Evolutionary conservation across 2,329 filamentous ascomycete species (phyloP).

Genomic region (Apiospora sp.): DNA sequence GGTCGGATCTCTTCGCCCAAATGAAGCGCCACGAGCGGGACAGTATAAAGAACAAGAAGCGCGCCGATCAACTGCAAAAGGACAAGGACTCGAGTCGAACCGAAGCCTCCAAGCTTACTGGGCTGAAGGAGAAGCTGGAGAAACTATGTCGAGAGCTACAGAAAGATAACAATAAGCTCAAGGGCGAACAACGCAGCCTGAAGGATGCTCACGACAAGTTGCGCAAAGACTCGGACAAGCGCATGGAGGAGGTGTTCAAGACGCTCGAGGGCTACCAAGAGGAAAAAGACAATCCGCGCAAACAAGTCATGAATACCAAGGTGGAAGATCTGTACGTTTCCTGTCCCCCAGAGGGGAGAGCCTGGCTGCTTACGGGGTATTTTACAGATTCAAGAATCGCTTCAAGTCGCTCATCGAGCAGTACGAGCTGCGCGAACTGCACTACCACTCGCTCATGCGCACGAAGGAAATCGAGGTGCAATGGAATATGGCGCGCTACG

Average conservation of each 20-base stretch:
- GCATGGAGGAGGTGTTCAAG: conserved; percentile 79
- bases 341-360: neutral
- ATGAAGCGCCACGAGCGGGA: conserved; percentile 97
- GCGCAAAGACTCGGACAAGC: conserved; percentile 83
- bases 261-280: conserved; percentile 90
- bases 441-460: conserved; percentile 90
- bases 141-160: conserved; percentile 95
- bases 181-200: conserved; percentile 94
- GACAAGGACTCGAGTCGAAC: conserved; percentile 91
- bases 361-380: conserved; percentile 27
- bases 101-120: conserved; percentile 88
- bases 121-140: conserved; percentile 94
- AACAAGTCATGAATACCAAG: conserved; percentile 83
- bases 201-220: conserved; percentile 87
- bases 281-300: conserved; percentile 83
- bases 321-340: conserved; percentile 82
- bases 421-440: conserved; percentile 92
- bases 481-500: conserved; percentile 85
- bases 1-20: conserved; percentile 88
- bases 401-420: conserved; percentile 97
- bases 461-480: conserved; percentile 97
- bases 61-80: conserved; percentile 92
- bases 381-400: conserved; percentile 77
- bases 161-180: conserved; percentile 97
- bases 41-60: conserved; percentile 94